Conservation (phyloP, 306 rosid genomes). For the Quillaja saponaria region DNA sequence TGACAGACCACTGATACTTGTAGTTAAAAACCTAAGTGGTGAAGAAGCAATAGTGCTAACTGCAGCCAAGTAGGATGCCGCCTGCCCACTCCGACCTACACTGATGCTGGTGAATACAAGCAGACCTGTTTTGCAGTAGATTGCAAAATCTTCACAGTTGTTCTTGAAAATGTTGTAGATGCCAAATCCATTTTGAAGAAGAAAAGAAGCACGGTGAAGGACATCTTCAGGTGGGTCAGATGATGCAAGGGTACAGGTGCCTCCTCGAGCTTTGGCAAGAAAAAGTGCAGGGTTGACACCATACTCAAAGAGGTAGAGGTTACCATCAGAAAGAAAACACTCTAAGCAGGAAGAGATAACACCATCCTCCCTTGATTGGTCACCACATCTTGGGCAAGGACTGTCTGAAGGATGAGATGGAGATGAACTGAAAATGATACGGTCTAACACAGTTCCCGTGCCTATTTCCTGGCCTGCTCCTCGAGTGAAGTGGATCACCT, state of each 20-base stretch:
- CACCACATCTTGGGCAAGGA: conserved; percentile 60
- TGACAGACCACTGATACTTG: conserved; percentile 36
- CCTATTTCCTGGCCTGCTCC: conserved; percentile 49
- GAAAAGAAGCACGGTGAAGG: conserved; percentile 56
- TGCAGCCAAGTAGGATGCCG: conserved; percentile 51
- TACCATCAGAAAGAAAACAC: conserved; percentile 60
- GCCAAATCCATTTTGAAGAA: conserved; percentile 70
- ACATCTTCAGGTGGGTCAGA: conserved; percentile 49
- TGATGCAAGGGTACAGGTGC: conserved; percentile 69
- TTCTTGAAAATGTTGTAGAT: conserved; percentile 54
- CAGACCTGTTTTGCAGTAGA: conserved; percentile 84
- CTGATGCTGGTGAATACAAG: conserved; percentile 36
- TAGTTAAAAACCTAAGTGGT: conserved; percentile 35
- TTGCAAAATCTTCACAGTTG: conserved; percentile 80
- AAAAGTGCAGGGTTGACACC: conserved; percentile 47
- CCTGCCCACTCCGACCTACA: conserved; percentile 67
- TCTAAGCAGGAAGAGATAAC: conserved; percentile 66
- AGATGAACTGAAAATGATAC: conserved; percentile 42
- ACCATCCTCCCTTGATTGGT: conserved; percentile 37
- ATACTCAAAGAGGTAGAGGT: conserved; percentile 60
- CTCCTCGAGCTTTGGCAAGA: conserved; percentile 65
- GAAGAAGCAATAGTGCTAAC: conserved; percentile 40
- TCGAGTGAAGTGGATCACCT: conserved; percentile 76
- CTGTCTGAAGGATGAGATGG: conserved; percentile 34
- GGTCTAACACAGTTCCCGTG: conserved; percentile 40